Base-by-base conservation (phyloP, 2,329 filamentous ascomycete genomes). In the Plenodomus biglobosus region DNA sequence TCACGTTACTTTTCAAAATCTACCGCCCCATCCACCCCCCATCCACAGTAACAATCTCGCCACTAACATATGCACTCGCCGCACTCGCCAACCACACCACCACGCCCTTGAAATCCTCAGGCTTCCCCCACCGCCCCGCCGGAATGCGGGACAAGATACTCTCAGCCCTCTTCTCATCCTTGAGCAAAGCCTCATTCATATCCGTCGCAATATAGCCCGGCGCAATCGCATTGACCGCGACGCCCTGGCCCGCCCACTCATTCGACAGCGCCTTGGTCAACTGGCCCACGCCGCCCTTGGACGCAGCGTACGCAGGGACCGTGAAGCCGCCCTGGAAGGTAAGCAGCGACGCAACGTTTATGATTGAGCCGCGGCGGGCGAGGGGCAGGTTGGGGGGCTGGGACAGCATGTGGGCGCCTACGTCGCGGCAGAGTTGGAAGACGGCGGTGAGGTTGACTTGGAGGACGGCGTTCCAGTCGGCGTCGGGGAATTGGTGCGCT, bases 181-280 rank as follows among this genome's bases (percentile, higher is more conserved):
- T 81, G 37, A 95, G 82, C 64, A 96, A 73, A 2, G 90, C 91
- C 57, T 80, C 81, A 70, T 96, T 96, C 92, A 96, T 96, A 52
- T 96, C 91, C n/a, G 91, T 96, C 41, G 83, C 88, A 61, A 95
- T 89, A 72, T 96, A 96, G 0, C 91, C 91, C 0, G 91, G 91
- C 2, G 91, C 90, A 65, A 96, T 89, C 7, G 87, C 89, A 70
- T 96, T 96, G 35, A 96, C 90, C 1, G 82, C 89, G 53, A 96
- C 80, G 2, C 90, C 90, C 64, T 84, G 81, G n/a, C 77, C 72
- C 0, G 85, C 84, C 91, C 91, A 96, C 75, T 95, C 89, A 68
- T 96, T 96, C 39, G 85, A 85, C 48, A 96, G 78, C 20, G 86
- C 86, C 75, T 94, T 95, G 42, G 90, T 95, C 50, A 95, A 73